Evolutionary conservation across 129 eudicot genomes (phyloP).

Genomic region (Artemisia annua): DNA sequence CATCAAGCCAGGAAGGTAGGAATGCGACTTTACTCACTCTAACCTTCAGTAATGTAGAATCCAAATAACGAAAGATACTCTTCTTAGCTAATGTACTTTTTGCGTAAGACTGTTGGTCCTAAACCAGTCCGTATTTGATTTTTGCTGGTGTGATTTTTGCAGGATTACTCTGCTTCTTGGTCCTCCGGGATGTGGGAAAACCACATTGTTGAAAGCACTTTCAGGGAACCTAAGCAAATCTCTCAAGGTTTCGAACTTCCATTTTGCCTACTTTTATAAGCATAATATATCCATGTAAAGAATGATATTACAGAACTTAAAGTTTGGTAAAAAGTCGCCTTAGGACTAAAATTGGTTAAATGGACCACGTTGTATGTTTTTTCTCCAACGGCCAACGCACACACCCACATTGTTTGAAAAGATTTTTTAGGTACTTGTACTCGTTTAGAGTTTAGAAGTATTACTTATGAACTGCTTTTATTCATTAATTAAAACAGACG

Average conservation of each 20-base stretch:
- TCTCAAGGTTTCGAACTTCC: constrained; percentile 48
- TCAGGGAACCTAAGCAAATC: constrained; percentile 71
- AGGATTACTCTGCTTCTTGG: constrained; percentile 90
- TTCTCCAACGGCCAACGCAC: no score
- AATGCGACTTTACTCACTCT: background rate
- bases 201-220: constrained; percentile 71
- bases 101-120: no score
- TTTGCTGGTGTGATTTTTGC: no score
- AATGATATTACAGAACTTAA: no score
- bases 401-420: no score
- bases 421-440: no score
- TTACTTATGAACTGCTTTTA: no score
- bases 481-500: constrained; percentile 27
- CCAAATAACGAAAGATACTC: background rate
- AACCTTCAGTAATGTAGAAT: background rate
- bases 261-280: constrained; percentile 5
- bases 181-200: constrained; percentile 91
- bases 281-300: constrained; percentile 10
- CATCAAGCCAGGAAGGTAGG: constrained; percentile 78
- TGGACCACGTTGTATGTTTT: no score
- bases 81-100: no score
- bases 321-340: no score
- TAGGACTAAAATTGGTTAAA: no score
- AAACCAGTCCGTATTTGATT: background rate
- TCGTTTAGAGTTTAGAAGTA: no score